Evolutionary conservation across 768 basidiomycete genomes (phyloP), one percentile per base, ranked within the genome.

Genomic region (Terana coerulea): DNA sequence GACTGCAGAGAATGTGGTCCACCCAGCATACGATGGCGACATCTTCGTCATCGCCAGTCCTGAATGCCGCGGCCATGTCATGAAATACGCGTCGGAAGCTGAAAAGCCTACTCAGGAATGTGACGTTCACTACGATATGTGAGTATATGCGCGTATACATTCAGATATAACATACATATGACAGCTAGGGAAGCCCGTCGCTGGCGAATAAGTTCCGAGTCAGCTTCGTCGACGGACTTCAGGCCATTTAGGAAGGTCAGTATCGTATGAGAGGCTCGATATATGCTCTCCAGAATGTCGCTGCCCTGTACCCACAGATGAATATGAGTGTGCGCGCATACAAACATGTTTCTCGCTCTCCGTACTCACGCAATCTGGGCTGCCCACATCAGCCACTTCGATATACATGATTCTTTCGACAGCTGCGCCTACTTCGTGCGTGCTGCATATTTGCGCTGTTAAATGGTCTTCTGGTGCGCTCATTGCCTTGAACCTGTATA

Each of bases 21-120:
- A 80, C 79, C 82, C 84, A 88, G 59, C 80, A 88, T 46, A 83
- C 67, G n/a, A 77, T 53, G 11, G 36, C 24, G 2, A 25, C 34
- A 9, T 33, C 31, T 17, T 41, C 30, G 1, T 36, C 43, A 72
- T 62, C 3, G 64, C 49, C n/a, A 66, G 36, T 29, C 61, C 43
- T 29, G 64, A 46, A 34, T 21, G 15, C 29, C 5, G 70, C 63
- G 10, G 75, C 78, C 41, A 78, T 67, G 26, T 53, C 39, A 47
- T 75, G 78, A 58, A 81, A 80, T 31, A 73, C 63, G 44, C 63
- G 70, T 51, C 86, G 72, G 50, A 79, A 75, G 31, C 70, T 69
- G 55, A 89, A 82, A 19, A 89, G 62, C 26, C 68, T 54, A 7
- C 60, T 46, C 15, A 77, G 28, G 29, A 69, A 69, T 0, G 62